Evolutionary conservation across 2,329 filamentous ascomycete genomes (phyloP).

Genomic region (Sporothrix variecibatus): DNA sequence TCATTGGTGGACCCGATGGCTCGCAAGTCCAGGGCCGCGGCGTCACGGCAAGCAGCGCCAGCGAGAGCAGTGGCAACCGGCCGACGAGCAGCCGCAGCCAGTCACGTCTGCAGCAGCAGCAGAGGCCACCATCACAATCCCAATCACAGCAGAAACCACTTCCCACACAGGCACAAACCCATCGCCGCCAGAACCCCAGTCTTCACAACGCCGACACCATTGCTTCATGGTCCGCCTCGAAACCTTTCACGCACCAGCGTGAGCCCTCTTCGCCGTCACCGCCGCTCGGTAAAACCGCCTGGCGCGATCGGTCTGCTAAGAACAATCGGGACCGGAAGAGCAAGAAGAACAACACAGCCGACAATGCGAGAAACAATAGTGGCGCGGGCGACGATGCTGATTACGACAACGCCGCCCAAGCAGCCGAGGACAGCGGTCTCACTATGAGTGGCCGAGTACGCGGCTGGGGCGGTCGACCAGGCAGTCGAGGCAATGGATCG

Average conservation of each 20-base stretch:
- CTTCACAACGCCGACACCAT: background rate
- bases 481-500: slow-evolving; percentile 16
- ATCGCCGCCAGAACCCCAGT: slow-evolving; percentile 5
- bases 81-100: slow-evolving; percentile 20
- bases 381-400: slow-evolving; percentile 29
- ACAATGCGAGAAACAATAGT: background rate
- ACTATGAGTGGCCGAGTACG: slow-evolving; percentile 27
- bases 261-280: slow-evolving; percentile 31
- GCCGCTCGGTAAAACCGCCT: slow-evolving; percentile 24
- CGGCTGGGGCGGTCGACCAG: background rate
- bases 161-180: background rate
- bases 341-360: slow-evolving; percentile 36
- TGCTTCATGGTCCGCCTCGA: slow-evolving; percentile 5
- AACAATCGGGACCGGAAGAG: slow-evolving; percentile 35
- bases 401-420: slow-evolving; percentile 38
- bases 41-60: slow-evolving; percentile 19
- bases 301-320: slow-evolving; percentile 20
- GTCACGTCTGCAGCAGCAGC: slow-evolving; percentile 14
- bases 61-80: slow-evolving; percentile 35
- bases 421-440: slow-evolving; percentile 32
- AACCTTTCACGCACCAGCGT: slow-evolving; percentile 25
- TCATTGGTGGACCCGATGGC: slow-evolving; percentile 27
- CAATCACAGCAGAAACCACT: slow-evolving; percentile 15
- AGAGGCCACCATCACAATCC: slow-evolving; percentile 4
- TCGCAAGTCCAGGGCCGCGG: slow-evolving; percentile 25